Base-by-base conservation (phyloP, 2,329 filamentous ascomycete species). In the Bipolaris oryzae region DNA sequence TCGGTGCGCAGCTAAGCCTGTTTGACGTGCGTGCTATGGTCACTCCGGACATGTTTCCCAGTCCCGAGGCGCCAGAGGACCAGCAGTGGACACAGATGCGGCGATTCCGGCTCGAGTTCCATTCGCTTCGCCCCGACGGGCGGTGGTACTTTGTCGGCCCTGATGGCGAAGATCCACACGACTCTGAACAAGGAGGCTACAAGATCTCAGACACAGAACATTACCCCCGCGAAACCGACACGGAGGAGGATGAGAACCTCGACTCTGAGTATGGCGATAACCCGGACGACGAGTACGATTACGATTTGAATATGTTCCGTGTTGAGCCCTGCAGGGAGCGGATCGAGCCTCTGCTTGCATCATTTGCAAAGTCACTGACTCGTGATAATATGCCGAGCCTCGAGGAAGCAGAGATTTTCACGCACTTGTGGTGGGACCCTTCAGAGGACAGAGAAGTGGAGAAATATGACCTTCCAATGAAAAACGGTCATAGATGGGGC, bases 81-180 rank as follows among this genome's bases (percentile, higher is more conserved):
- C 51, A 55, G 43, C 58, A 61, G 44, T 58, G 58, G 58, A 53
- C 51, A 50, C 56, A 54, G 25, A 61, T 61, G 58, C 58, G 37
- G 42, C 56, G 56, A 16, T 61, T 56, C 52, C 46, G 59, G 39
- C 59, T 62, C 16, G 53, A 62, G 23, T 57, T 62, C 11, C 57
- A 62, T 55, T n/a, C 53, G 42, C 50, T 60, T n/a, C 43, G 57
- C 49, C 59, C 59, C 47, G 57, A 60, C 23, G 57, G 59, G 18
- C 52, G 53, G 34, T 62, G 59, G 59, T 62, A 62, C 43, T 62
- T 62, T 46, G n/a, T 57, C 13, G 57, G 59, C 7, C 57, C 53
- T 7, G 57, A 44, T 34, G 59, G 57, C 37, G 57, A 60, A 35
- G 57, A 58, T 43, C 58, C 58, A 2, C 49, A 58, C 39, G 58